These are phyloP conservation scores for Aureobasidium sp. DNA, from an alignment of 2,329 filamentous ascomycete species.

Conservation along the genomic window DNA sequence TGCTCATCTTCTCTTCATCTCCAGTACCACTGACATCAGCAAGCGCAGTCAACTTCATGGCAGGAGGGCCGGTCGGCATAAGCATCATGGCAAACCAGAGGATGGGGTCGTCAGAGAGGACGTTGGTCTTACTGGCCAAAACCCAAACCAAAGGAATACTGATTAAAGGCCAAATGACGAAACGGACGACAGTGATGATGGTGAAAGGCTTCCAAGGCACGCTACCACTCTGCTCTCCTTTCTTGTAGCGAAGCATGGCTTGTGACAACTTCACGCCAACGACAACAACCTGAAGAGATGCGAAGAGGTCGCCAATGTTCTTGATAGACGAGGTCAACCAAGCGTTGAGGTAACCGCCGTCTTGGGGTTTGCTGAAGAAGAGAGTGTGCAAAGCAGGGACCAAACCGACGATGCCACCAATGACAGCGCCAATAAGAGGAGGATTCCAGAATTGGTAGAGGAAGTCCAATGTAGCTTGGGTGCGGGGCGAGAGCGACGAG, in stretches of 20 bases:
- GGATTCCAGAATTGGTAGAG: slow-evolving; percentile 53
- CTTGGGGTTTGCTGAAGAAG: slow-evolving; percentile 52
- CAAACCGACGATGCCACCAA: slow-evolving; percentile 55
- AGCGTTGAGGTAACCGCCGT: slow-evolving; percentile 59
- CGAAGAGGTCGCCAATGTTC: slow-evolving; percentile 58
- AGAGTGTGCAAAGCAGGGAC: slow-evolving; percentile 52
- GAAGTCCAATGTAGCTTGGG: slow-evolving; percentile 36
- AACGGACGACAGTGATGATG: slow-evolving; percentile 50
- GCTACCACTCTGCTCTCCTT: slow-evolving; percentile 33
- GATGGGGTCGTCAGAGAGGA: slow-evolving; percentile 53
- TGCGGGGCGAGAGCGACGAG: slow-evolving; percentile 31
- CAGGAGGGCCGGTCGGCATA: slow-evolving; percentile 51
- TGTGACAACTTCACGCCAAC: slow-evolving; percentile 59
- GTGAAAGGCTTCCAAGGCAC: slow-evolving; percentile 46
- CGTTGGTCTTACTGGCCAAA: slow-evolving; percentile 45
- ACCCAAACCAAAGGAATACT: slow-evolving; percentile 48
- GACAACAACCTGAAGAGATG: slow-evolving; percentile 57
- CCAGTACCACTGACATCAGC: slow-evolving; percentile 44
- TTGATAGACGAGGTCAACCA: slow-evolving; percentile 58
- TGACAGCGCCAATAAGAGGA: slow-evolving; percentile 53
- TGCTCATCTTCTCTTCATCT: slow-evolving; percentile 45
- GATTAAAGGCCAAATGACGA: slow-evolving; percentile 52
- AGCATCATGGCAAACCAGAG: slow-evolving; percentile 61
- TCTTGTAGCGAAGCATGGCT: slow-evolving; percentile 43
- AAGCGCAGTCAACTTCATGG: slow-evolving; percentile 47